These are phyloP conservation scores for Annulohypoxylon maeteangense DNA, from an alignment of 495 filamentous ascomycete species.

Conservation along the genomic window DNA sequence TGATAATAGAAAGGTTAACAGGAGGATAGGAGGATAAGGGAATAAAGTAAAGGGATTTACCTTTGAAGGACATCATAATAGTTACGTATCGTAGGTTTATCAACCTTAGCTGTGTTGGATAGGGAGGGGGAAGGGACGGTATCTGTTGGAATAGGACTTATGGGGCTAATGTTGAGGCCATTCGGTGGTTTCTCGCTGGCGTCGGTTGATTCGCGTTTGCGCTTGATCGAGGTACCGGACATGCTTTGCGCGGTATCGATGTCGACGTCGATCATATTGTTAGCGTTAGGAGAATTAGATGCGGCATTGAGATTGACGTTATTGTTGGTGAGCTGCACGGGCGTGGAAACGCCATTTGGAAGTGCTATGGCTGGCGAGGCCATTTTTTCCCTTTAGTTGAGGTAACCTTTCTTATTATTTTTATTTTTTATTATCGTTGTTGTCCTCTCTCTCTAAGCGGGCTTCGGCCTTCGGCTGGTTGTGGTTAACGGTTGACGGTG, in stretches of 20 bases:
- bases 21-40: conserved; percentile 8
- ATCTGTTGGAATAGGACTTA: conserved; percentile 17
- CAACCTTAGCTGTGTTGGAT: conserved; percentile 30
- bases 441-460: background rate
- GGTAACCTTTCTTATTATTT: conserved; percentile 10
- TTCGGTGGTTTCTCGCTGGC: conserved; percentile 47
- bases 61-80: conserved; percentile 58
- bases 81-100: conserved; percentile 48
- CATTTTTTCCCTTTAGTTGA: conserved; percentile 47
- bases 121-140: background rate
- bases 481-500: conserved; percentile 35
- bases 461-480: conserved; percentile 14
- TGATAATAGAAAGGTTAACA: background rate
- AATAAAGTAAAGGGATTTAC: conserved; percentile 25
- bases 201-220: conserved; percentile 64
- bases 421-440: conserved; percentile 7
- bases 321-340: conserved; percentile 31
- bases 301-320: conserved; percentile 23
- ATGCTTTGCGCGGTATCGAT: conserved; percentile 52
- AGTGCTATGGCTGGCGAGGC: conserved; percentile 55
- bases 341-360: conserved; percentile 54
- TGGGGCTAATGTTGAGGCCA: conserved; percentile 26
- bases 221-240: conserved; percentile 59
- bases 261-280: conserved; percentile 24
- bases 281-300: conserved; percentile 12